Conservation (phyloP, 805 yeast species). For the Hanseniaspora lachancei region DNA sequence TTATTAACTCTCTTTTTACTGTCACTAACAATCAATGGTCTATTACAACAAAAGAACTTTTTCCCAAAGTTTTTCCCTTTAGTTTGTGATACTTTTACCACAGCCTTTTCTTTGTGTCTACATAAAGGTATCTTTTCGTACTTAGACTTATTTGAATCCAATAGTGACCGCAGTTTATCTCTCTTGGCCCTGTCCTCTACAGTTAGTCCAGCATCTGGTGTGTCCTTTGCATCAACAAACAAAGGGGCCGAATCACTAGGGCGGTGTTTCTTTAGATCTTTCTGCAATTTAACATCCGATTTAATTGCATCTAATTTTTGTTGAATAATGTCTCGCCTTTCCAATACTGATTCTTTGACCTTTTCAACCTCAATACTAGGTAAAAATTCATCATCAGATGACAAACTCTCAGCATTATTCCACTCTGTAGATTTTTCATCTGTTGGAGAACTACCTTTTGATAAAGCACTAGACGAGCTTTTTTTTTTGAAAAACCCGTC, state of each 20-base stretch:
- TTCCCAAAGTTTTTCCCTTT: conserved; percentile 32
- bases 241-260: background rate
- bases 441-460: background rate
- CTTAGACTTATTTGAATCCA: background rate
- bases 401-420: background rate
- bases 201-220: background rate
- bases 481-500: conserved; percentile 12
- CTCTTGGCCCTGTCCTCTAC: background rate
- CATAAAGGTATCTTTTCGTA: conserved; percentile 33
- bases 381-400: conserved; percentile 2
- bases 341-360: background rate
- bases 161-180: background rate
- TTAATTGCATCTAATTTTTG: conserved; percentile 4
- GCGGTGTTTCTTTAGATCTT: background rate
- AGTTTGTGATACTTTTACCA: conserved; percentile 35
- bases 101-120: conserved; percentile 36
- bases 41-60: conserved; percentile 43
- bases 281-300: conserved; percentile 2
- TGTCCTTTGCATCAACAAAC: conserved; percentile 1
- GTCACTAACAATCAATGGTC: conserved; percentile 18
- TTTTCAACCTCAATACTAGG: background rate
- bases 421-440: background rate
- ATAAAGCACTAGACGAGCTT: background rate
- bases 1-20: conserved; percentile 18
- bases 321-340: conserved; percentile 4